Evolutionary conservation across 2,329 filamentous ascomycete genomes (phyloP).

Genomic region (Incumbomyces lentus): DNA sequence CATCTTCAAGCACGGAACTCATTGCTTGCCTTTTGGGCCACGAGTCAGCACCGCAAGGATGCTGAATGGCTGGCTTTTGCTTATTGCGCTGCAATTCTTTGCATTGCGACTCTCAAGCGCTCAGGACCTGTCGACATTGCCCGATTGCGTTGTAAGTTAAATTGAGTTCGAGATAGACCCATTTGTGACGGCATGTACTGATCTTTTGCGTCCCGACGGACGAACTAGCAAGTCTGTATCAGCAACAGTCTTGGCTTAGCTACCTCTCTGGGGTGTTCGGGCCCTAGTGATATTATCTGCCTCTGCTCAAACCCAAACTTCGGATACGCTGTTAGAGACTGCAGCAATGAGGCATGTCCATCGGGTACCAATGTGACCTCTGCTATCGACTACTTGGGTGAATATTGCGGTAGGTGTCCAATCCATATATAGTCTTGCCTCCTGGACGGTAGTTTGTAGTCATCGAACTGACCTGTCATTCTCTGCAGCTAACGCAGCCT

Average conservation of each 20-base stretch:
- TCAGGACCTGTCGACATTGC: too few relatives aligned
- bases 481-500: neutral
- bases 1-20: too few relatives aligned
- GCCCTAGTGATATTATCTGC: conserved; percentile 27
- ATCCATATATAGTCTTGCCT: neutral
- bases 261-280: conserved; percentile 28
- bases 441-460: too few relatives aligned
- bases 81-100: too few relatives aligned
- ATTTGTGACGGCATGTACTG: too few relatives aligned
- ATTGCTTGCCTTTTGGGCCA: too few relatives aligned
- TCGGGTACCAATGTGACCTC: conserved; percentile 24
- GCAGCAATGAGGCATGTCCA: conserved; percentile 35
- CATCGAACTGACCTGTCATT: neutral
- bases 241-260: conserved; percentile 34
- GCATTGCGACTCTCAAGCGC: too few relatives aligned
- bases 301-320: conserved; percentile 33
- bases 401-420: conserved; percentile 24
- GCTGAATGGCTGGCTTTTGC: too few relatives aligned
- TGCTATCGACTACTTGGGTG: conserved; percentile 27
- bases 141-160: too few relatives aligned
- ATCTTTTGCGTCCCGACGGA: too few relatives aligned
- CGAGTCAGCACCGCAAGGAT: too few relatives aligned
- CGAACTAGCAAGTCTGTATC: conserved; percentile 32
- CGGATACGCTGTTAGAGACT: conserved; percentile 36
- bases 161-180: too few relatives aligned